Evolutionary conservation across 1,284 basidiomycete genomes (phyloP).

Genomic region (Ustilago tritici): DNA sequence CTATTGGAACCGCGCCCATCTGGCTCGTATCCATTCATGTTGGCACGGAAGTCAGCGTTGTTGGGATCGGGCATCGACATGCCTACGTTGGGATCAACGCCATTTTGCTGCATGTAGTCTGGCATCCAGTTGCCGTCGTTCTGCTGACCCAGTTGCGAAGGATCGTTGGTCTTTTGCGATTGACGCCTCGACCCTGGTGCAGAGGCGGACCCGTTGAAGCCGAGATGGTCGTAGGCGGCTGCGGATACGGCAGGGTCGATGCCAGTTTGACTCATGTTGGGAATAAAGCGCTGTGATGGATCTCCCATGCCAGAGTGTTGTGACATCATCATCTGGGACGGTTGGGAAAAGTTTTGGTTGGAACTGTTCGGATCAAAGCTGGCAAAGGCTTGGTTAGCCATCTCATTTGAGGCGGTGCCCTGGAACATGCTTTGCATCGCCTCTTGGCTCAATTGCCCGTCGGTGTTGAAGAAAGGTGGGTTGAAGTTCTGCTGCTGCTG

Average conservation of each 20-base stretch:
- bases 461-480: slow-evolving; percentile 38
- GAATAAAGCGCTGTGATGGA: slow-evolving; percentile 24
- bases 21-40: slow-evolving; percentile 36
- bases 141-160: slow-evolving; percentile 9
- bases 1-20: slow-evolving; percentile 35
- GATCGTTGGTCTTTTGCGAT: slow-evolving; percentile 29
- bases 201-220: slow-evolving; percentile 40
- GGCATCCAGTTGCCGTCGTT: slow-evolving; percentile 26
- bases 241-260: slow-evolving; percentile 42
- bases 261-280: slow-evolving; percentile 23
- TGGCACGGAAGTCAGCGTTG: slow-evolving; percentile 23
- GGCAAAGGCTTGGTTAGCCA: slow-evolving; percentile 20
- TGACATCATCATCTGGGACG: slow-evolving; percentile 39
- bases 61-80: slow-evolving; percentile 30
- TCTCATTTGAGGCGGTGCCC: slow-evolving; percentile 19
- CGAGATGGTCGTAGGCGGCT: slow-evolving; percentile 52
- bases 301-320: slow-evolving; percentile 27
- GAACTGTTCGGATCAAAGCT: slow-evolving; percentile 27
- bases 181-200: slow-evolving; percentile 34
- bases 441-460: slow-evolving; percentile 40
- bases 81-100: slow-evolving; percentile 4
- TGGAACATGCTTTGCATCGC: slow-evolving; percentile 43
- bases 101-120: slow-evolving; percentile 27
- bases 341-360: slow-evolving; percentile 28
- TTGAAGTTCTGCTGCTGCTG: slow-evolving; percentile 35